Base-by-base conservation (phyloP, 2,329 filamentous ascomycete genomes). In the Apiospora aurea region DNA sequence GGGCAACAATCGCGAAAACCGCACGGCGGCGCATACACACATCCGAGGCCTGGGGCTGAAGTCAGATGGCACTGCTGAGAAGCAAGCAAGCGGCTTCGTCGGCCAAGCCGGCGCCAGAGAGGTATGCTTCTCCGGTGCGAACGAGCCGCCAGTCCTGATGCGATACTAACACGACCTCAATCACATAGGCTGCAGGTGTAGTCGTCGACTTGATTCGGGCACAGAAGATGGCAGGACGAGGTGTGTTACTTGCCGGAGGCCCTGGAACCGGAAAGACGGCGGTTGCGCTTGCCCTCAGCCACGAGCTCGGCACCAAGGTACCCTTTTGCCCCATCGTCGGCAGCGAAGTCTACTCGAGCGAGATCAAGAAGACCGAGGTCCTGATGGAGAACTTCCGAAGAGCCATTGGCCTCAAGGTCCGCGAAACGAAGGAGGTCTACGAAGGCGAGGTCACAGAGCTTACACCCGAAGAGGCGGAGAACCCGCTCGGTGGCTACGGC, bases 301-400 rank as follows among this genome's bases (percentile, higher is more conserved):
- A 98, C 84, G 96, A 99, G 83, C 88, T 99, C 76, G 96, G 96
- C 77, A 98, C 95, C 69, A 98, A 98, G 86, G 97, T 99, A 72
- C 96, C 96, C 8, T 99, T 99, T 82, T 98, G 96, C 83, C 95
- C 96, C 51, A 98, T 99, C 80, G 96, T 98, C 70, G 96, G 95
- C 78, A 98, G 95, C 86, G 96, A 99, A 84, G 93, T 99, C 79
- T 99, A 98, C 86, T 97, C 94, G 77, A 93, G 96, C 66, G 96
- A 99, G 84, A 95, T 99, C 75, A 99, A 99, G 90, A 99, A 99
- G 90, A 99, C 96, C 69, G 96, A 99, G 84, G 93, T 97, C 76
- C 86, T 99, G 81, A 98, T 98, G 96, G 96, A 99, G 88, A 98
- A 98, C 86, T 99, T 99, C 83, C 90, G 96, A 81, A 89, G 96